A percentile compares a stretch with the other conserved stretches of the same genome.
Evolutionary conservation across 2,329 filamentous ascomycete species (phyloP).

Genomic region (Sporothrix luriei): DNA sequence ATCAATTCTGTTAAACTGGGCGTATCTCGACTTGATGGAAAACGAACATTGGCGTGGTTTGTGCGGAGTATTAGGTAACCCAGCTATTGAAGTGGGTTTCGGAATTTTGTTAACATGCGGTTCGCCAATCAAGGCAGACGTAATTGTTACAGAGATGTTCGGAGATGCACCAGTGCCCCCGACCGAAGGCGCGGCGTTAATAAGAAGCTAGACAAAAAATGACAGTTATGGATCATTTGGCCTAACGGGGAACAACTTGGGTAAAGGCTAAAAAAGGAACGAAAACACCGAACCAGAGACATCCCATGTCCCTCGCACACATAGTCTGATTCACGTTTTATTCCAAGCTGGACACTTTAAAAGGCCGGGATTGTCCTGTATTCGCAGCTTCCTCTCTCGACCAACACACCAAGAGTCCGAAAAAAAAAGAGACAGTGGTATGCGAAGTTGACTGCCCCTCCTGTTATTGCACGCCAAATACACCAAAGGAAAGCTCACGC

Average conservation of each 20-base stretch:
- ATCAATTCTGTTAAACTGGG: too few species aligned
- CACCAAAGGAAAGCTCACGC: background rate
- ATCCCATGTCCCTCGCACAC: too few species aligned
- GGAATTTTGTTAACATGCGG: too few species aligned
- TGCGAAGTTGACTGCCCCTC: background rate
- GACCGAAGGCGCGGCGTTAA: background rate
- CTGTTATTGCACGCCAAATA: conserved; percentile 23
- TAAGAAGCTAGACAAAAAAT: background rate
- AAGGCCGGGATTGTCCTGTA: background rate
- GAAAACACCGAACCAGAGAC: background rate
- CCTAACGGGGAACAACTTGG: background rate
- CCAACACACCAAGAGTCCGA: too few species aligned
- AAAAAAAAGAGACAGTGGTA: too few species aligned
- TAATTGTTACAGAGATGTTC: conserved; percentile 26
- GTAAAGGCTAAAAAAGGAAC: background rate
- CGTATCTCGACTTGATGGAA: too few species aligned
- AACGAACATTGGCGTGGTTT: too few species aligned
- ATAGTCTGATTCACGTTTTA: background rate
- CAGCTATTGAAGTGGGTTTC: too few species aligned
- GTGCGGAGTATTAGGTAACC: too few species aligned
- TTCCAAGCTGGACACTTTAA: background rate
- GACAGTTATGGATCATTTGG: background rate
- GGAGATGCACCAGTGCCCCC: conserved; percentile 28
- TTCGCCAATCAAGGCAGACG: conserved; percentile 30
- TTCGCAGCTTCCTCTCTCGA: too few species aligned